Conservation (phyloP, 1,139 yeast species). For the Eremothecium coryli region DNA sequence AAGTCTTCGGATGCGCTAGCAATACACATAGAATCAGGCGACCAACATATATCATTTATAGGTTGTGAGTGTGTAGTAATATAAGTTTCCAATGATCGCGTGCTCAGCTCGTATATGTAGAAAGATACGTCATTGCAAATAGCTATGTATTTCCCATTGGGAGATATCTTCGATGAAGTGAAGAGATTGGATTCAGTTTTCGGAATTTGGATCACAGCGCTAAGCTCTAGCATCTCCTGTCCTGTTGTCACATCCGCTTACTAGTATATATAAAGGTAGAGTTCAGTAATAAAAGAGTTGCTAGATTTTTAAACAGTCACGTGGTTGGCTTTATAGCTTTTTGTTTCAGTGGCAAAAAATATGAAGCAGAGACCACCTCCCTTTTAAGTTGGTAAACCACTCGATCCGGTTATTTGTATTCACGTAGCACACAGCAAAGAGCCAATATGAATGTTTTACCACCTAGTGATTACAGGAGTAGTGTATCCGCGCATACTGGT, state of each 20-base stretch:
- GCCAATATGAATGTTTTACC: conserved; percentile 31
- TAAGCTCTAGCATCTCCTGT: conserved; percentile 7
- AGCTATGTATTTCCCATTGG: conserved; percentile 57
- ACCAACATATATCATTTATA: conserved; percentile 38
- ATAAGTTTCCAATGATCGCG: conserved; percentile 31
- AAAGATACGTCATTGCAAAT: conserved; percentile 40
- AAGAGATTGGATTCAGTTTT: conserved; percentile 4
- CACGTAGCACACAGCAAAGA: no score
- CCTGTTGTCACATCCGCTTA: no score
- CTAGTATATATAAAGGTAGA: no score
- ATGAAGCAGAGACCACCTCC: no score
- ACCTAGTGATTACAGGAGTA: conserved; percentile 16
- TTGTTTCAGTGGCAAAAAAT: no score
- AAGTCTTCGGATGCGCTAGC: conserved; percentile 87
- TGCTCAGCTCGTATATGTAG: conserved; percentile 35
- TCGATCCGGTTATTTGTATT: no score
- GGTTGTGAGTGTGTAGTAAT: conserved; percentile 24
- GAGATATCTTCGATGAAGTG: conserved; percentile 53
- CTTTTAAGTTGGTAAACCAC: no score
- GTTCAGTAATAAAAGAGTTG: no score
- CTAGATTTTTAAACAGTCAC: no score
- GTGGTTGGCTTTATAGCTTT: no score
- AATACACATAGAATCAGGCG: conserved; percentile 62
- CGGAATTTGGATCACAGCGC: conserved; percentile 1
- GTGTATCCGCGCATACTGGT: conserved; percentile 19